phyloP scores from a whole-genome alignment of 805 yeast genomes.

The Priceomyces medius region DNA sequence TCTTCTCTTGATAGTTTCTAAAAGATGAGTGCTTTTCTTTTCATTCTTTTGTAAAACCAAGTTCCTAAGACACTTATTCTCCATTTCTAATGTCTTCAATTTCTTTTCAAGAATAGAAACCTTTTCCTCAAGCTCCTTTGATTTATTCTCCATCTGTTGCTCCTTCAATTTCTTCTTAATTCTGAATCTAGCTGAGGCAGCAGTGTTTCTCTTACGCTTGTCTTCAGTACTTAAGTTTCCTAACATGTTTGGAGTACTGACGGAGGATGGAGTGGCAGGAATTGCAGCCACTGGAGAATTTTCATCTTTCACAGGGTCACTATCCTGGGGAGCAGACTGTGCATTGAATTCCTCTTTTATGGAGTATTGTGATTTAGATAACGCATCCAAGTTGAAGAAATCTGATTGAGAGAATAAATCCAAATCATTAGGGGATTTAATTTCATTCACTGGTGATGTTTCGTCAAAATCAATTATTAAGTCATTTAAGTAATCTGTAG shows the following conservation, averaged over 20 bases:
- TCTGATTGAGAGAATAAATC: constrained; percentile 41
- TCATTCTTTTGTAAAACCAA: constrained; percentile 80
- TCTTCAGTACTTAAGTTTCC: constrained; percentile 45
- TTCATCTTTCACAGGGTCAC: not conserved
- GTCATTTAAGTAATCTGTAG: constrained; percentile 40
- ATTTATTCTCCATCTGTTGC: constrained; percentile 80
- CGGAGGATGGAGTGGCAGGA: not conserved
- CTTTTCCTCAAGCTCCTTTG: constrained; percentile 69
- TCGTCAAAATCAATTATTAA: constrained; percentile 39
- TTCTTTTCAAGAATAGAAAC: constrained; percentile 66
- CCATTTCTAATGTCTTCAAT: constrained; percentile 88
- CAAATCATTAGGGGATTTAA: constrained; percentile 27
- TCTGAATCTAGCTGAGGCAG: constrained; percentile 92
- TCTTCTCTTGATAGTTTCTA: constrained; percentile 51
- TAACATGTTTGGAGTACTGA: not conserved
- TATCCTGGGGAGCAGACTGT: not conserved
- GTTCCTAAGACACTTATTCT: constrained; percentile 79
- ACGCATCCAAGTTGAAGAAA: constrained; percentile 39
- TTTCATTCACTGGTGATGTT: constrained; percentile 7
- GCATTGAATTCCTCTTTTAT: constrained; percentile 1
- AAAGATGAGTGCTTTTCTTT: constrained; percentile 50
- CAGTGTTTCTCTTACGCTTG: constrained; percentile 85
- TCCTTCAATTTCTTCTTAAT: constrained; percentile 89
- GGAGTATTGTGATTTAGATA: constrained; percentile 14
- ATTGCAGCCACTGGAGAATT: not conserved